Evolutionary conservation across 345 rosid genomes (phyloP).

Genomic region (Murraya paniculata): DNA sequence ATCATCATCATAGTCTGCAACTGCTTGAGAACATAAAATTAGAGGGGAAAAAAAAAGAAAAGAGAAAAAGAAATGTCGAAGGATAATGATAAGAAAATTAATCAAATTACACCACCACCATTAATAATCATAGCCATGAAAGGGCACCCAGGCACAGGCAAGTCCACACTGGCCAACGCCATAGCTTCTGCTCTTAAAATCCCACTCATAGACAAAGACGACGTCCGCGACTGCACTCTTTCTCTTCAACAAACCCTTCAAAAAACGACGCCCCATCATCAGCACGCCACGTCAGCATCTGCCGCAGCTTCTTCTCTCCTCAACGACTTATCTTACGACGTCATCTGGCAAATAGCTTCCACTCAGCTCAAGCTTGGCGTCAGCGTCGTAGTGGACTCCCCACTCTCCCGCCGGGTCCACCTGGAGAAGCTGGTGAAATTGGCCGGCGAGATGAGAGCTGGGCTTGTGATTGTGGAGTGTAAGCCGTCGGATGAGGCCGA

Average conservation of each 20-base stretch:
- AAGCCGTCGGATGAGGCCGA: slow-evolving; percentile 43
- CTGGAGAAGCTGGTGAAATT: slow-evolving; percentile 39
- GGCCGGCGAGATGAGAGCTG: slow-evolving; percentile 33
- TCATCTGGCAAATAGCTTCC: slow-evolving; percentile 42
- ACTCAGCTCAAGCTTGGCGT: slow-evolving; percentile 56
- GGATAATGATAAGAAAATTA: neutral
- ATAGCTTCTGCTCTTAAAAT: slow-evolving; percentile 46
- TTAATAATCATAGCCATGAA: slow-evolving; percentile 57
- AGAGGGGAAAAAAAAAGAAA: neutral
- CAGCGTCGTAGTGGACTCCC: slow-evolving; percentile 55
- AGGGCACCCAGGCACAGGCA: slow-evolving; percentile 75
- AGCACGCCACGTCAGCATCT: neutral
- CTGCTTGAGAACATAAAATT: neutral
- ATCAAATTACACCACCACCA: neutral
- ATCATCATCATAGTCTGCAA: too few relatives aligned
- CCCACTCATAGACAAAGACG: slow-evolving; percentile 75
- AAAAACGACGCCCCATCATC: neutral
- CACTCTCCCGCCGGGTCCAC: slow-evolving; percentile 48
- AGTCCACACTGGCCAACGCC: slow-evolving; percentile 47
- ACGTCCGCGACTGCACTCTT: slow-evolving; percentile 54
- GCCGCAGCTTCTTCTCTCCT: slow-evolving; percentile 33
- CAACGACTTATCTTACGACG: slow-evolving; percentile 57
- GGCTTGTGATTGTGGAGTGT: slow-evolving; percentile 50
- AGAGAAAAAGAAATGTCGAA: neutral
- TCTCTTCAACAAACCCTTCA: slow-evolving; percentile 30